These are phyloP conservation scores for Leucocoprinus sp. DNA, from an alignment of 768 basidiomycete genomes.

Conservation along the genomic window DNA sequence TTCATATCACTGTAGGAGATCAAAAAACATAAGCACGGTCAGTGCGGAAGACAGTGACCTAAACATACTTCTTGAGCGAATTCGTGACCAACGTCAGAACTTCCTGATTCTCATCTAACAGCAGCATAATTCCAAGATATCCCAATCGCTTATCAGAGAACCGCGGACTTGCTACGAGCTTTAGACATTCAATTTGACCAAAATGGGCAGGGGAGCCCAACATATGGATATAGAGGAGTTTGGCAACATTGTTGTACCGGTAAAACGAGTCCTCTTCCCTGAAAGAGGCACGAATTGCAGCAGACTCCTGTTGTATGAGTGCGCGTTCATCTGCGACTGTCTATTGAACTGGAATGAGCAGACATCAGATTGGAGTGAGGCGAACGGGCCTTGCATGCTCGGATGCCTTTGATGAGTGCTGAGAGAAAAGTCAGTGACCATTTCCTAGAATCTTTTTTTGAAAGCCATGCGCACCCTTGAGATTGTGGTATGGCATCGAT, in stretches of 20 bases:
- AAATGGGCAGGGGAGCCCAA: conserved; percentile 98
- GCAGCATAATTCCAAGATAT: conserved; percentile 95
- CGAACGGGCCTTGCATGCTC: conserved; percentile 79
- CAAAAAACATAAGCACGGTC: conserved; percentile 10
- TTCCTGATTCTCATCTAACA: conserved; percentile 96
- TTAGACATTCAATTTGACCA: conserved; percentile 96
- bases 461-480: conserved; percentile 53
- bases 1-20: conserved; percentile 81
- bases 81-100: conserved; percentile 96
- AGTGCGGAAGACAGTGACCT: neutral
- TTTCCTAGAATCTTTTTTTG: neutral
- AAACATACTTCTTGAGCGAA: conserved; percentile 87
- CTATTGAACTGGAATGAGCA: conserved; percentile 33
- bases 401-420: conserved; percentile 98
- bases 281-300: conserved; percentile 94
- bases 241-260: conserved; percentile 95
- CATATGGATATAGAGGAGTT: conserved; percentile 98
- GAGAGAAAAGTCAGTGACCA: conserved; percentile 18
- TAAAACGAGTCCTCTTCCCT: conserved; percentile 94
- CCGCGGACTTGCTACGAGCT: conserved; percentile 88
- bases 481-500: conserved; percentile 74
- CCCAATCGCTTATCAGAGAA: conserved; percentile 96
- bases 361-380: conserved; percentile 13
- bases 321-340: conserved; percentile 97
- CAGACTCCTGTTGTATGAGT: conserved; percentile 95